Conservation (phyloP, 495 filamentous ascomycete species). For the Apodospora peruviana region DNA sequence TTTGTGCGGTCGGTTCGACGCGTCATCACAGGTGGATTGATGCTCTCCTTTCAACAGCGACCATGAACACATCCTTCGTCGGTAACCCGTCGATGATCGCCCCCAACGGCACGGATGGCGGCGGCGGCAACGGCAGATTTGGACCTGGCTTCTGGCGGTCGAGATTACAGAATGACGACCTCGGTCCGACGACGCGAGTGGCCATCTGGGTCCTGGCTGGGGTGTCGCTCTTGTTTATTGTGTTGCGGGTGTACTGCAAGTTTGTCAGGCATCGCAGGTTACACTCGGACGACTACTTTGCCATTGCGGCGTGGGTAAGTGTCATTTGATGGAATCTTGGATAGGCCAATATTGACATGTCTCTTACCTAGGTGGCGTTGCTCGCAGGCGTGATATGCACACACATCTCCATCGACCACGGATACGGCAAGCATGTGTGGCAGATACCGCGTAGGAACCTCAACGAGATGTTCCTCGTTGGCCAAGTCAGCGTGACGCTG, state of each 20-base stretch:
- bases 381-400: conserved; percentile 15
- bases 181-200: conserved; percentile 12
- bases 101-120: conserved; percentile 1
- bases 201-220: conserved; percentile 24
- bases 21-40: too few species aligned
- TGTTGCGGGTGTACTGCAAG: conserved; percentile 30
- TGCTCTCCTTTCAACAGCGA: neutral
- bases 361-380: conserved; percentile 8
- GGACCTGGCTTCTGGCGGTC: conserved; percentile 1
- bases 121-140: neutral
- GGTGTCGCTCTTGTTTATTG: conserved; percentile 19
- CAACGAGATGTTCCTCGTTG: conserved; percentile 18
- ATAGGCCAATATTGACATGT: neutral
- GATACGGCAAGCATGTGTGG: conserved; percentile 25
- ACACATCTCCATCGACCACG: conserved; percentile 15
- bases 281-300: conserved; percentile 20
- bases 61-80: neutral
- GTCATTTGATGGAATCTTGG: neutral
- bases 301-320: conserved; percentile 24
- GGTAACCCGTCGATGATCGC: neutral
- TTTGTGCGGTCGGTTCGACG: too few species aligned
- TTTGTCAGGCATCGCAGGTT: conserved; percentile 16
- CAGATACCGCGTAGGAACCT: conserved; percentile 14
- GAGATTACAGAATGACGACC: conserved; percentile 6
- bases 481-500: conserved; percentile 18